A percentile compares a stretch with the other conserved stretches of the same genome.
Evolutionary conservation across 2,329 filamentous ascomycete species (phyloP).

Genomic region (Grosmannia huntii): DNA sequence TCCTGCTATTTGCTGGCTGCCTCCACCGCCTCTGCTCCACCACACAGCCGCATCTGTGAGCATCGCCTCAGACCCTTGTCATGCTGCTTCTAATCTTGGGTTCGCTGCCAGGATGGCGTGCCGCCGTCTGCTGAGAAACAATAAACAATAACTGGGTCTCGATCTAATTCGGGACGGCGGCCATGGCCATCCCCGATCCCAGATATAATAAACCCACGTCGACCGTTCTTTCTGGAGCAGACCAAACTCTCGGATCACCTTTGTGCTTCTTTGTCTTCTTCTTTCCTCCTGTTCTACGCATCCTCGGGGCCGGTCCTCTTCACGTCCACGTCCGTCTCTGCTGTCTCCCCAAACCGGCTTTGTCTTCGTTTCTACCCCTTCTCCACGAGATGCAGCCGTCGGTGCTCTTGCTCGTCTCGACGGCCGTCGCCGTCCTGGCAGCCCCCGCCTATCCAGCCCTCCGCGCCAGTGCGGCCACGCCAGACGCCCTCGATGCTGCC

Average conservation of each 20-base stretch:
- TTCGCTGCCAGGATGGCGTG: background rate
- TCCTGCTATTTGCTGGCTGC: background rate
- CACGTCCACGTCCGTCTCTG: too few relatives aligned
- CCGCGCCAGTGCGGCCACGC: constrained; percentile 25
- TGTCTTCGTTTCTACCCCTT: constrained; percentile 4
- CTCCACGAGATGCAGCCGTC: constrained; percentile 33
- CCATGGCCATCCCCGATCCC: too few relatives aligned
- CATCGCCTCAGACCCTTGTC: background rate
- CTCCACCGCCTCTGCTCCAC: background rate
- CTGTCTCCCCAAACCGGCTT: background rate
- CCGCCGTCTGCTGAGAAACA: constrained; percentile 2
- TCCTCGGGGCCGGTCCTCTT: background rate
- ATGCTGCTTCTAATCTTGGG: background rate
- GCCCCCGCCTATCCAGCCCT: constrained; percentile 34
- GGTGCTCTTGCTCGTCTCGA: constrained; percentile 30
- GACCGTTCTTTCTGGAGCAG: background rate
- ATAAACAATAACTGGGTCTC: background rate
- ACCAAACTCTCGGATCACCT: background rate
- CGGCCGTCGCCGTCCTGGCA: constrained; percentile 29
- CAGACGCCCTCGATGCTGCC: constrained; percentile 31
- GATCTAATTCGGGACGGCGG: background rate
- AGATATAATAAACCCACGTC: constrained; percentile 4
- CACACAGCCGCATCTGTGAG: background rate
- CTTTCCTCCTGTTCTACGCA: background rate
- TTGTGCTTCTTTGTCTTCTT: background rate